Evolutionary conservation across 2,329 filamentous ascomycete species (phyloP), one percentile per base, ranked within the genome.

Genomic region (Neopestalotiopsis sp.): DNA sequence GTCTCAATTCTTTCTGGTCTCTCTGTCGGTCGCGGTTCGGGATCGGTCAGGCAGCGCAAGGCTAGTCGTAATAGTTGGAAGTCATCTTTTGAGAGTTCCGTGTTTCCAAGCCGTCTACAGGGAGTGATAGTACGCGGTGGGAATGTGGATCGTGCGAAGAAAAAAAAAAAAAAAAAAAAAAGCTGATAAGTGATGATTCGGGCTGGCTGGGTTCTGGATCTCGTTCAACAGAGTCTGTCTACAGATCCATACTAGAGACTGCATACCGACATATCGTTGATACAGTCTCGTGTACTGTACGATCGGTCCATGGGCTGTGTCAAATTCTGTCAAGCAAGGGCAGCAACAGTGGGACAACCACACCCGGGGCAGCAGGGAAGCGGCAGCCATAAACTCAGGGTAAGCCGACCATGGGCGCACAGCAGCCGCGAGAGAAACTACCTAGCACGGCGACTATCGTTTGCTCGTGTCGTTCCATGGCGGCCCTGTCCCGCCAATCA

Each of bases 301-400:
- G 32, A 38, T 7, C 10, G 34, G 40, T 61, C 13, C 24, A 20
- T 53, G 57, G 24, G 14, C 30, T 59, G 59, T 61, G 34, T 61
- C 59, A 61, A 24, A 61, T 61, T 34, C n/a, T 61, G 59, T 61
- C 59, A 61, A 61, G 59, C 59, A 38, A 61, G 59, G 59, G 59
- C 59, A 61, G 32, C 34, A 53, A 53, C 45, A 59, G 30, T 59
- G 57, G 24, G 24, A 59, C 34, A 38, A 28, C 34, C 34, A 38
- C 10, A 59, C 24, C 57, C 59, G 59, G 32, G 45, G 45, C 59
- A 61, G 45, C 59, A 61, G 59, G 59, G 59, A 34, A 40, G 59
- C 59, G 32, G 28, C 59, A 61, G 59, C 28, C 30, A 61, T 61
- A 61, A 34, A 61, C 59, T 61, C 59, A 61, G 30, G 59, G 32